A percentile compares a stretch with the other conserved stretches of the same genome.
Evolutionary conservation across 805 yeast genomes (phyloP).

Genomic region (Sungouiozyma ichnusensis): DNA sequence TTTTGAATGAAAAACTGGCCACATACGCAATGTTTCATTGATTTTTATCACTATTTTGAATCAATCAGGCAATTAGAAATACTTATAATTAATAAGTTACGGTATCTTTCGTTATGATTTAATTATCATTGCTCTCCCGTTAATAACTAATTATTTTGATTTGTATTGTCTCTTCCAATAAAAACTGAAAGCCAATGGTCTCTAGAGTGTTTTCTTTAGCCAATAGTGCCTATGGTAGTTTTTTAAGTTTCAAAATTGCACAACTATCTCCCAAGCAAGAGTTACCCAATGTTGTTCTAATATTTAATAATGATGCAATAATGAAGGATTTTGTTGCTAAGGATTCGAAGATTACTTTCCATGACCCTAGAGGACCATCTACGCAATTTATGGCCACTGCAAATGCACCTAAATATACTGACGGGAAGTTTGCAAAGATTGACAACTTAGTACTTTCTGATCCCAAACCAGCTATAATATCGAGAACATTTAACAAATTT

Average conservation of each 20-base stretch:
- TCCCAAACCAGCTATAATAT: background rate
- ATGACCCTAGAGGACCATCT: background rate
- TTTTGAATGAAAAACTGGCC: no score
- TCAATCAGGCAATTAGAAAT: no score
- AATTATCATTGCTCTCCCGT: no score
- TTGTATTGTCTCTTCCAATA: no score
- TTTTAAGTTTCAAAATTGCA: conserved; percentile 32
- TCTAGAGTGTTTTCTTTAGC: conserved; percentile 36
- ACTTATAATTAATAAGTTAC: no score
- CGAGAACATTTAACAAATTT: conserved; percentile 25
- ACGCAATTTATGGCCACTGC: conserved; percentile 26
- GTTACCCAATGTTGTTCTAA: conserved; percentile 32
- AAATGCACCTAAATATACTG: conserved; percentile 23
- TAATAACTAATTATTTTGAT: no score
- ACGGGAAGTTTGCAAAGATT: conserved; percentile 29
- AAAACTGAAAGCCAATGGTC: no score
- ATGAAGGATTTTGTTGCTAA: conserved; percentile 32
- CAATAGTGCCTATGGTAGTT: conserved; percentile 30
- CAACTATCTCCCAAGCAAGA: conserved; percentile 29
- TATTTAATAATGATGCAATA: conserved; percentile 35
- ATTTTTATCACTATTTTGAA: no score
- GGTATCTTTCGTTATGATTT: no score
- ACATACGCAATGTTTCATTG: no score
- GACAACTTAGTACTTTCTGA: conserved; percentile 53
- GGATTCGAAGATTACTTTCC: conserved; percentile 30